Evolutionary conservation across 441 rosid species (phyloP), one percentile per base, ranked within the genome.

Genomic region (Melastoma candidum): DNA sequence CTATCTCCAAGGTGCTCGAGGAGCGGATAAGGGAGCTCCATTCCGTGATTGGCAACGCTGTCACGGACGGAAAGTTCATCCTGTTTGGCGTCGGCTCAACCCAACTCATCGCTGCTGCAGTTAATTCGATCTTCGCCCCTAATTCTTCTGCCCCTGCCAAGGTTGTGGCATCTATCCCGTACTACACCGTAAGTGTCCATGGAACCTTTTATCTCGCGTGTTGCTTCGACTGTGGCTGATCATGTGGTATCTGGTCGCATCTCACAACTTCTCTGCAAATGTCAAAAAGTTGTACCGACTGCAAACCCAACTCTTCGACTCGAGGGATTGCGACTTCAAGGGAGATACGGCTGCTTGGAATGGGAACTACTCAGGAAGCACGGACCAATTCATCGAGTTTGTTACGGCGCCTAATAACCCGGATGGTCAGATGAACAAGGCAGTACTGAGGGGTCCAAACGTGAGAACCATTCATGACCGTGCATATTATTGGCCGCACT

Each of bases 401-500:
- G 41, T 32, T 8, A 32, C 41, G 41, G 41, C 41, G 7, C 41
- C 41, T 32, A 32, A 32, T 32, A 32, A 32, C 8, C 41, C 41
- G 7, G 41, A 32, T 32, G 41, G 41, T 2, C 41, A 32, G 41
- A 32, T 71, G 48, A 77, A 78, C 13, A 61, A 61, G 57, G 72
- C 81, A 2, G 64, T 82, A 68, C 70, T 87, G 54, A 41, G 65
- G 1, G 89, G 81, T 26, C 61, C 80, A 1, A 50, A 71, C 59
- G 80, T 60, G 12, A 82, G 73, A 74, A 36, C 61, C 49, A 61
- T 86, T 1, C 47, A 81, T 58, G 92, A 81, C 63, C 66, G 53
- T 29, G 92, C 95, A 1, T 86, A 86, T 41, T 81, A 77, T 44
- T 79, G 92, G 95, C 95, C 87, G 5, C 77, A 77, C 63, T 86